Evolutionary conservation across 805 yeast species (phyloP), one percentile per base, ranked within the genome.

Genomic region (Lachancea quebecensis): DNA sequence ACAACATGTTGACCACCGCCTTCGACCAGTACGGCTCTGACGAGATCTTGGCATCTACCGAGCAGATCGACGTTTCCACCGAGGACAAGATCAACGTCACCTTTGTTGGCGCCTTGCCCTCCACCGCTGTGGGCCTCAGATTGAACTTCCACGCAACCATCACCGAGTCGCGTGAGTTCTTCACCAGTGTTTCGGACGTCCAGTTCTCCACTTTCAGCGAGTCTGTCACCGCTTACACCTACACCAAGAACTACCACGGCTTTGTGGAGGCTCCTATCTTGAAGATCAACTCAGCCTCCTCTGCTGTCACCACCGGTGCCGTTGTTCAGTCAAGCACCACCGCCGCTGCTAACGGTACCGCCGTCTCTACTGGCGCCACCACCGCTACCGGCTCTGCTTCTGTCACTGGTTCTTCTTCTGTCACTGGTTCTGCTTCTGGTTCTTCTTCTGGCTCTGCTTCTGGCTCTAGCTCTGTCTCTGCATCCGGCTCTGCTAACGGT

Each of bases 71-170:
- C 30, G 27, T 15, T 21, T 36, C 39, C 21, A 18, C 39, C 27
- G 39, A 16, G 12, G 39, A 36, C 39, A 36, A 36, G 39, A 36
- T 36, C 30, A 11, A 11, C 14, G 30, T 36, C 30, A 36, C 39
- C 29, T 36, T 17, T n/a, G 10, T 15, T n/a, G 39, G 39, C 5
- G 12, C 27, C 30, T 17, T 36, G 14, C 39, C 39, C 4, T 21
- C 27, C 10, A 36, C 12, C 39, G 27, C 30, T 21, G 29, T 21
- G 8, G 30, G 29, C 30, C 12, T 36, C 14, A 36, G 39, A 36
- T 36, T 36, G 30, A 36, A 11, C 18, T 36, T 18, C n/a, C 30
- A 15, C 14, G 39, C 29, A 4, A 36, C 39, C 18, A 15, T 36
- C 30, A 9, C 3, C 4, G 39, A 36, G 30, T 11, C 27, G 10